Conservation (phyloP, 2,329 filamentous ascomycete genomes). For the Fusarium sp. region DNA sequence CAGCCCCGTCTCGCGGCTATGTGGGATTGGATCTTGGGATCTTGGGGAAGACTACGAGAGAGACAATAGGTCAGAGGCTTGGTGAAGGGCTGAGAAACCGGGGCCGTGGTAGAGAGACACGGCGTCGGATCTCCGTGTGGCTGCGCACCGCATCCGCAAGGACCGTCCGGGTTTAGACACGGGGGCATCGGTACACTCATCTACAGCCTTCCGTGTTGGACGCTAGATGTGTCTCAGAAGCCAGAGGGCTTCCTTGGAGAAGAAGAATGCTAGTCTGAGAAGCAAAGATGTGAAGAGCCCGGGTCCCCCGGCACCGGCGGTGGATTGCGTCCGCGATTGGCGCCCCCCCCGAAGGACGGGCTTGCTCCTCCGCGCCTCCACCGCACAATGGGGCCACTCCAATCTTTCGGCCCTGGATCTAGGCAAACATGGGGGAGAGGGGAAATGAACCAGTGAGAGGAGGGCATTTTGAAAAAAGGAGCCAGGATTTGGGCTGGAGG, state of each 20-base stretch:
- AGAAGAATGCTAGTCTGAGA: background rate
- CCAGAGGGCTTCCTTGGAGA: background rate
- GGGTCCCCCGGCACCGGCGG: background rate
- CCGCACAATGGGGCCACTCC: constrained; percentile 24
- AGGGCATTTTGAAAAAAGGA: background rate
- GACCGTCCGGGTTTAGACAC: background rate
- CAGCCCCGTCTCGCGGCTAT: constrained; percentile 7
- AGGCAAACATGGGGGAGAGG: background rate
- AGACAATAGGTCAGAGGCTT: background rate
- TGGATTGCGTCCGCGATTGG: background rate
- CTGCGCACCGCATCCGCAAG: background rate
- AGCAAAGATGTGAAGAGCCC: background rate
- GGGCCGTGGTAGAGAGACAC: background rate
- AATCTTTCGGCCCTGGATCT: background rate
- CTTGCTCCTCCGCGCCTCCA: constrained; percentile 28
- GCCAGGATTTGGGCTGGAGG: background rate
- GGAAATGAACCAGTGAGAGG: constrained; percentile 6
- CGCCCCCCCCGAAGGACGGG: constrained; percentile 16
- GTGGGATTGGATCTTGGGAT: constrained; percentile 4
- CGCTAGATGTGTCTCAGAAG: constrained; percentile 1
- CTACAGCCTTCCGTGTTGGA: background rate
- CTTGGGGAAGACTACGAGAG: constrained; percentile 1
- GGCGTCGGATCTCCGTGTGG: constrained; percentile 16
- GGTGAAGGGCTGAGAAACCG: background rate
- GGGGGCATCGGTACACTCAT: background rate